A percentile compares a stretch with the other conserved stretches of the same genome.
phyloP scores from a whole-genome alignment of 2,329 filamentous ascomycete species.

The Fusarium pseudoanthophilum region DNA sequence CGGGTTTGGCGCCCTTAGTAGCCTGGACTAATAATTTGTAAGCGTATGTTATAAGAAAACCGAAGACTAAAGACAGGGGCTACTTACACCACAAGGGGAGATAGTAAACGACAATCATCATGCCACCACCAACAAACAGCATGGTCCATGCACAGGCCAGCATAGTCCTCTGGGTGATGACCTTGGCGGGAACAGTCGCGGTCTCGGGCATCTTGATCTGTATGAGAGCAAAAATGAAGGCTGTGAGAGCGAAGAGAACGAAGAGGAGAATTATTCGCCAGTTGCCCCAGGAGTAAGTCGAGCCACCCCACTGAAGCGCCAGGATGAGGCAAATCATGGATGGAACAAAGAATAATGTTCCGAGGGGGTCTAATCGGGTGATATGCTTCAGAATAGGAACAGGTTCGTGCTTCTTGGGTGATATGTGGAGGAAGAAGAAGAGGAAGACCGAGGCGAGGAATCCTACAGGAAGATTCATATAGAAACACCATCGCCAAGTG shows the following conservation, averaged over 20 bases:
- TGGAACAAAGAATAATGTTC: constrained; percentile 69
- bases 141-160: constrained; percentile 58
- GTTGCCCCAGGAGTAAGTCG: constrained; percentile 62
- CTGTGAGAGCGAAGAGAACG: constrained; percentile 59
- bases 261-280: constrained; percentile 66
- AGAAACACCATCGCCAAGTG: constrained; percentile 69
- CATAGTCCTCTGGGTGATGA: constrained; percentile 67
- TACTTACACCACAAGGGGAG: constrained; percentile 65
- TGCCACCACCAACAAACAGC: constrained; percentile 59
- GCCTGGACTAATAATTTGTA: constrained; percentile 60
- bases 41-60: constrained; percentile 10
- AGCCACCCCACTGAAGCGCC: constrained; percentile 72
- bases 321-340: constrained; percentile 69
- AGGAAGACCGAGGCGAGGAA: constrained; percentile 61
- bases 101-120: constrained; percentile 67
- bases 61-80: not conserved
- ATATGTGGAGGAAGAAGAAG: constrained; percentile 59
- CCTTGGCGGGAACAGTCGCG: constrained; percentile 65
- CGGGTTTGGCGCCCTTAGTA: constrained; percentile 61
- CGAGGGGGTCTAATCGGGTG: constrained; percentile 66
- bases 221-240: constrained; percentile 60
- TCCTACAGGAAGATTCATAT: constrained; percentile 68
- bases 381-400: constrained; percentile 56
- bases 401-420: constrained; percentile 46
- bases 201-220: constrained; percentile 65